Base-by-base conservation (phyloP, 495 filamentous ascomycete genomes). In the Neurospora sp. region DNA sequence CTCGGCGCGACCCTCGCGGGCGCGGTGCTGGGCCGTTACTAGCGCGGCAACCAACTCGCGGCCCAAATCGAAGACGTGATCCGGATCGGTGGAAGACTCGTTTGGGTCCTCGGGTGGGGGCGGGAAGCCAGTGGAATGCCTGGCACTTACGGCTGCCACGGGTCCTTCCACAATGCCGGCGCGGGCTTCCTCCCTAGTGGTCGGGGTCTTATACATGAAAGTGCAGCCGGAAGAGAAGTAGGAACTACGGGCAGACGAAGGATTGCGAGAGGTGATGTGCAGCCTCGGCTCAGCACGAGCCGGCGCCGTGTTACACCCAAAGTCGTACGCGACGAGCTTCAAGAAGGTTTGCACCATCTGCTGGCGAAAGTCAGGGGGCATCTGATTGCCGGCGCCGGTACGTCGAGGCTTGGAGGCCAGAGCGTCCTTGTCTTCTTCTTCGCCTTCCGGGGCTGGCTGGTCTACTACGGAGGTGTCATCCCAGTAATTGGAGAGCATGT, bases 11-110 rank as follows among this genome's bases (percentile, higher is more conserved):
- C 91, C 91, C 78, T 96, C 88, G 40, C 94, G 87, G 14, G 89
- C 88, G 39, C 94, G 89, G 78, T 96, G 92, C 82, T 97, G 94
- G 0, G 93, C 94, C 9, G 93, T 87, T 44, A 94, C 84, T 9
- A 97, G 84, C 75, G 93, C 88, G 12, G 88, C 88, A 12, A 92
- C 87, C 3, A 95, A 81, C 76, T 97, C 94, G 18, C 91, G 86
- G 22, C 91, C 87, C 18, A 93, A 80, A 77, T 96, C 92, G 39
- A 93, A 85, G 9, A 85, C 79, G 31, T 92, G 88, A 9, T 87
- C 86, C 42, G 77, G 70, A 53, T 81, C 78, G 2, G 78, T 76
- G 22, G 10, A 39, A n/a, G 71, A 69, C 20, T 65, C 37, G 38
- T 35, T 44, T 0, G 40, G 40, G 6, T 68, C 53, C 22, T 74